Conservation (phyloP, 805 yeast species). For the Yarrowia sp. region DNA sequence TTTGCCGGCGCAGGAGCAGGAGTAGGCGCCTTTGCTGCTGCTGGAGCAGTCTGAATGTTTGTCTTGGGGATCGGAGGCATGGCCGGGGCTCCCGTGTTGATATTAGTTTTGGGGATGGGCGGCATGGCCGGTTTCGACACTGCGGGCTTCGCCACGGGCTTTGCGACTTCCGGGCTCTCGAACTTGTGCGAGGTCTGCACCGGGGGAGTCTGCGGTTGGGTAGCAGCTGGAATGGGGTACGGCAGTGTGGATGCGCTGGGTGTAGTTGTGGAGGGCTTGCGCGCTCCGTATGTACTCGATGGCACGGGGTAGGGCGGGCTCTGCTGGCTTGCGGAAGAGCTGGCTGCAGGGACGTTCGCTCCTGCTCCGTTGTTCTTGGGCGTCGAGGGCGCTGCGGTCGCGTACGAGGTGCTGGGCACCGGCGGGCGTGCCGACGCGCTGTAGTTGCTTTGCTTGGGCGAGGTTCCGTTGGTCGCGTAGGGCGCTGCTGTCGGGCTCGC, state of each 20-base stretch:
- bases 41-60: neutral
- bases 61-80: slow-evolving; percentile 3
- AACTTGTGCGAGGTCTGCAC: neutral
- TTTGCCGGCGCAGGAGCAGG: neutral
- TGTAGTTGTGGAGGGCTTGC: neutral
- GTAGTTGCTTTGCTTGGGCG: neutral
- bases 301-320: slow-evolving; percentile 3
- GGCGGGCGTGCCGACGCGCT: neutral
- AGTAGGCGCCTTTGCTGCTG: neutral
- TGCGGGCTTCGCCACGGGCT: neutral
- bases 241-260: neutral
- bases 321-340: neutral
- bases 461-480: neutral
- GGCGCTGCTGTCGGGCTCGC: neutral
- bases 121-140: neutral
- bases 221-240: neutral
- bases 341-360: neutral
- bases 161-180: neutral
- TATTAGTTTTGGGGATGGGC: neutral
- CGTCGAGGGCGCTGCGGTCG: neutral
- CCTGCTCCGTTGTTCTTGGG: neutral
- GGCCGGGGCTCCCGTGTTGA: neutral
- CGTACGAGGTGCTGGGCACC: neutral
- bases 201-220: neutral
- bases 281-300: neutral